Evolutionary conservation across 805 yeast species (phyloP).

Genomic region (Lipomyces sp.): DNA sequence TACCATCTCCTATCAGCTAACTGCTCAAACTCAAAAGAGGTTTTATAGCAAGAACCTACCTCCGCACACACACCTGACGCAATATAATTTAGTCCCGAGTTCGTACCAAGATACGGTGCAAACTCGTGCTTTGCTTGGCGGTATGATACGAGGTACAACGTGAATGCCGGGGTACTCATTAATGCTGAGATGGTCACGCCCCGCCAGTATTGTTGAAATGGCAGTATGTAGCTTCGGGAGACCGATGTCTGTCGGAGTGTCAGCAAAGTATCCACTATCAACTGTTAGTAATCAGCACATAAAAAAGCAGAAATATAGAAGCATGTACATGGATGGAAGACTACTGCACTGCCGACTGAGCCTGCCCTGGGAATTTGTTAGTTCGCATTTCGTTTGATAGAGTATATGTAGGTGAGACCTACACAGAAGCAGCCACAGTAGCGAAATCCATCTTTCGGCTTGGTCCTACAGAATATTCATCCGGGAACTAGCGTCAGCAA

Average conservation of each 20-base stretch:
- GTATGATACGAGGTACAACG: constrained; percentile 50
- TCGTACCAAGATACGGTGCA: constrained; percentile 20
- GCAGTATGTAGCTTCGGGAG: constrained; percentile 16
- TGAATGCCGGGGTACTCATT: constrained; percentile 50
- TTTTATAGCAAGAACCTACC: neutral
- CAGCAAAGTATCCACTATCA: constrained; percentile 31
- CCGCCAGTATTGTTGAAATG: constrained; percentile 38
- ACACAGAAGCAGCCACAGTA: constrained; percentile 34
- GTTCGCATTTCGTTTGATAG: neutral
- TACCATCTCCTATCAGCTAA: neutral
- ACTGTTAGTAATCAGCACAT: neutral
- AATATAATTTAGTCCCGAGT: constrained; percentile 25
- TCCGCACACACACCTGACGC: constrained; percentile 29
- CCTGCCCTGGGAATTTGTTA: constrained; percentile 24
- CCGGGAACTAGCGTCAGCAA: neutral
- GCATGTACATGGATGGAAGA: constrained; percentile 33
- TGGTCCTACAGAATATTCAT: neutral
- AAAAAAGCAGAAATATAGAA: neutral
- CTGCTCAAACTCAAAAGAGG: too few relatives aligned
- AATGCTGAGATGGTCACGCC: constrained; percentile 49
- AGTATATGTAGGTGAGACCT: neutral
- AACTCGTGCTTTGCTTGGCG: constrained; percentile 47
- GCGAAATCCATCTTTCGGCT: constrained; percentile 21
- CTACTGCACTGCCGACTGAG: constrained; percentile 32
- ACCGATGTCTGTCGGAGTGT: constrained; percentile 33